phyloP scores from a whole-genome alignment of 169 alveolate species.

The Plasmodium coatneyi region DNA sequence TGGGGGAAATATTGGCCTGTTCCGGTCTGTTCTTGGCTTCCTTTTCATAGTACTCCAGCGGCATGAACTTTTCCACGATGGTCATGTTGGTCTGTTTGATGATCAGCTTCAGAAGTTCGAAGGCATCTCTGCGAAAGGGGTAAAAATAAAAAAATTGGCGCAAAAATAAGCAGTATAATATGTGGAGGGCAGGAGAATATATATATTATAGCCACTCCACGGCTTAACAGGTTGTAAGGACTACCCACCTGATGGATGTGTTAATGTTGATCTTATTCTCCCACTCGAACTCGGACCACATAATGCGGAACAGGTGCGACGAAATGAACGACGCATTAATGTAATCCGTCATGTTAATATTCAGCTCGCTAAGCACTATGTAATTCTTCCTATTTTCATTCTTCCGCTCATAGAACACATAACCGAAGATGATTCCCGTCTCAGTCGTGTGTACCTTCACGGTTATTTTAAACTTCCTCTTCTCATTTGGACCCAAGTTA shows the following conservation, averaged over 20 bases:
- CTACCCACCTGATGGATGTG: slow-evolving; percentile 72
- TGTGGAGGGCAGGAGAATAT: no score
- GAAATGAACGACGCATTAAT: slow-evolving; percentile 89
- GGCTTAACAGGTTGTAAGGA: no score
- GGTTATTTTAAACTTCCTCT: slow-evolving; percentile 83
- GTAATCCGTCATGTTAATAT: slow-evolving; percentile 91
- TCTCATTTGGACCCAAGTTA: slow-evolving; percentile 87
- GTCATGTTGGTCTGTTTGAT: slow-evolving; percentile 70
- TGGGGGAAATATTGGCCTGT: slow-evolving; percentile 65
- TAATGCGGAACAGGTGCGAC: slow-evolving; percentile 90
- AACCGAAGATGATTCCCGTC: slow-evolving; percentile 94
- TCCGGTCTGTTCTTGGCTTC: slow-evolving; percentile 59
- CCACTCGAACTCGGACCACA: slow-evolving; percentile 98
- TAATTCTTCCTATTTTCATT: slow-evolving; percentile 82
- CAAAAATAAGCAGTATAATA: no score
- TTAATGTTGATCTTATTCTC: slow-evolving; percentile 91
- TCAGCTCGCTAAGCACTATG: slow-evolving; percentile 89
- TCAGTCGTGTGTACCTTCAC: slow-evolving; percentile 89
- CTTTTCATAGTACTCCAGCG: slow-evolving; percentile 52
- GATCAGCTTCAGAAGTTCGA: slow-evolving; percentile 54
- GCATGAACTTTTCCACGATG: slow-evolving; percentile 73
- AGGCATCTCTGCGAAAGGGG: slow-evolving; percentile 24
- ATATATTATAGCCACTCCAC: background rate
- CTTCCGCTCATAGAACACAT: slow-evolving; percentile 91
- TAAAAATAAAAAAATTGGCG: no score